phyloP scores from a whole-genome alignment of 306 rosid species.

The Sphenostylis stenocarpa region DNA sequence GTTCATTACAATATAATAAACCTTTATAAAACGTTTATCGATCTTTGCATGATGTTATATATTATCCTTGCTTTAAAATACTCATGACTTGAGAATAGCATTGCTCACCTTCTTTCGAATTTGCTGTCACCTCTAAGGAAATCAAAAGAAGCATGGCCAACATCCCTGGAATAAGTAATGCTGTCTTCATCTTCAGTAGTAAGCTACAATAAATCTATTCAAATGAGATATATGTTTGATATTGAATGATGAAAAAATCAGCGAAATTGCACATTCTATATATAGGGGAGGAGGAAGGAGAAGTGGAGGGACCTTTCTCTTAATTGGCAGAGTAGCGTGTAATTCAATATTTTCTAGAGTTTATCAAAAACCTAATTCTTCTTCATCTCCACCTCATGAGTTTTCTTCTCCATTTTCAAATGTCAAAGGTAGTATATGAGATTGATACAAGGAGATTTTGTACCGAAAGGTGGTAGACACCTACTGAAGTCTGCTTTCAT shows the following conservation, averaged over 20 bases:
- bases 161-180: background rate
- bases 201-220: background rate
- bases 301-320: background rate
- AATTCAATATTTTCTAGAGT: constrained; percentile 23
- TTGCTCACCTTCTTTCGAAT: background rate
- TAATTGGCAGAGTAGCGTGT: background rate
- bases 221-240: background rate
- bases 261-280: background rate
- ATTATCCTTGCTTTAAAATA: no score
- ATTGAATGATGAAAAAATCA: background rate
- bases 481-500: no score
- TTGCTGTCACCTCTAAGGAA: background rate
- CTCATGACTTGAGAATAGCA: no score
- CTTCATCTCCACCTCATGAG: background rate
- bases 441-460: background rate
- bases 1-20: no score
- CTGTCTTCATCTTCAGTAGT: background rate
- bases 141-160: background rate
- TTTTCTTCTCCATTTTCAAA: no score
- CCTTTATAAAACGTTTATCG: no score
- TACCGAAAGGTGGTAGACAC: background rate
- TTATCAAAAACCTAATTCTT: background rate
- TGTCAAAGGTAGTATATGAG: background rate
- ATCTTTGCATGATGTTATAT: no score
- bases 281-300: background rate